A percentile compares a stretch with the other conserved stretches of the same genome.
These are phyloP conservation scores for Picea abies DNA, from an alignment of 83 land plant species.

Conservation along the genomic window DNA sequence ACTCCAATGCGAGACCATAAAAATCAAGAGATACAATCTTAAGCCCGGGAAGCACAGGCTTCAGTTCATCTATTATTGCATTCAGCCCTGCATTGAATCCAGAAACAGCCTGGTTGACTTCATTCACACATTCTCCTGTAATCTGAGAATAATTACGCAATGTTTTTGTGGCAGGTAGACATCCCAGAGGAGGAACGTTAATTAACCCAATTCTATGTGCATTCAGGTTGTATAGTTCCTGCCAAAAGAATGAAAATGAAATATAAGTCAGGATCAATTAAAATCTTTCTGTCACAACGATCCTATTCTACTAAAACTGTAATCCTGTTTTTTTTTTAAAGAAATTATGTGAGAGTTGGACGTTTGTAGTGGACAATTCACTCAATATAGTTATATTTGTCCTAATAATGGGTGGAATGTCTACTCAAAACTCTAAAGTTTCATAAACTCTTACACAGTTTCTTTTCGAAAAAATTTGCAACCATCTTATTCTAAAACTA, in stretches of 20 bases:
- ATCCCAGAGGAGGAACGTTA: conserved; percentile 7
- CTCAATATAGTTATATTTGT: no score
- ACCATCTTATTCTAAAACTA: no score
- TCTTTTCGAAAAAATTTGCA: no score
- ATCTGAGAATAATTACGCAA: background rate
- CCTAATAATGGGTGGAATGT: no score
- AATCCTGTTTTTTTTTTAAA: no score
- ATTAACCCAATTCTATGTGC: background rate
- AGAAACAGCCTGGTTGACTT: background rate
- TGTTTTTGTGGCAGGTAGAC: background rate
- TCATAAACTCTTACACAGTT: no score
- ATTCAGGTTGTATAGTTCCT: background rate
- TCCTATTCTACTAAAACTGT: no score
- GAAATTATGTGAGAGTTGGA: no score
- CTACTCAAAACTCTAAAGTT: no score
- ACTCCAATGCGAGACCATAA: background rate
- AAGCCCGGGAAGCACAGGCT: background rate
- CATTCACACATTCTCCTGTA: background rate
- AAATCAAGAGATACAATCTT: background rate
- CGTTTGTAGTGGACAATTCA: no score
- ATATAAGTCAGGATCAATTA: no score
- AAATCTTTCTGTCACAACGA: no score
- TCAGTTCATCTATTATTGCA: background rate
- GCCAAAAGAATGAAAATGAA: background rate
- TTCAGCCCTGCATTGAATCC: conserved; percentile 6